phyloP scores from a whole-genome alignment of 768 basidiomycete species.

The Tylopilus intermedius region DNA sequence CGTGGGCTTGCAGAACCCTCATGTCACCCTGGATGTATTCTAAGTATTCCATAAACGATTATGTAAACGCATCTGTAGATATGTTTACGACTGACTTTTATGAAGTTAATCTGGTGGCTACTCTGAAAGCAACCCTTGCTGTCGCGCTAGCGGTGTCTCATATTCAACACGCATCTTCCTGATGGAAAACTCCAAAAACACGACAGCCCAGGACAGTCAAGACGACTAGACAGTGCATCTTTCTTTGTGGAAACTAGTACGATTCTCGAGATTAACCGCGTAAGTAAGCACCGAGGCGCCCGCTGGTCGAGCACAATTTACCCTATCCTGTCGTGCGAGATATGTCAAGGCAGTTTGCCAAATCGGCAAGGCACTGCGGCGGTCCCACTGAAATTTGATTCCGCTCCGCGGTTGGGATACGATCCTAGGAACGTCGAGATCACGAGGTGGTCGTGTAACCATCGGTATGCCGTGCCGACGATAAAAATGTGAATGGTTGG shows the following conservation, averaged over 20 bases:
- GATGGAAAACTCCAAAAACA: slow-evolving; percentile 13
- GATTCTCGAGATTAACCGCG: slow-evolving; percentile 18
- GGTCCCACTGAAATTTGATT: slow-evolving; percentile 6
- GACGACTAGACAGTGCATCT: slow-evolving; percentile 15
- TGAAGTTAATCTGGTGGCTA: slow-evolving; percentile 13
- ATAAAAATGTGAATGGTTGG: slow-evolving; percentile 12
- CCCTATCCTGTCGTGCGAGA: background rate
- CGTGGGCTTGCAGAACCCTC: slow-evolving; percentile 1
- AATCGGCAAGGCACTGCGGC: slow-evolving; percentile 1
- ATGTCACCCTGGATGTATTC: slow-evolving; percentile 6
- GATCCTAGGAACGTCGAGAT: slow-evolving; percentile 1
- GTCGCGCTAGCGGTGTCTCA: slow-evolving; percentile 9
- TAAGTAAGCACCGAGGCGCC: slow-evolving; percentile 6
- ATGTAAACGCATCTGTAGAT: slow-evolving; percentile 15
- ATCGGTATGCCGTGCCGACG: slow-evolving; percentile 24
- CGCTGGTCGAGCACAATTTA: background rate
- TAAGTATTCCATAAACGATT: slow-evolving; percentile 24
- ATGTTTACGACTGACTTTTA: slow-evolving; percentile 14
- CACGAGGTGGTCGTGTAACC: slow-evolving; percentile 7
- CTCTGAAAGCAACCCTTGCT: slow-evolving; percentile 6
- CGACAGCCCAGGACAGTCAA: slow-evolving; percentile 17
- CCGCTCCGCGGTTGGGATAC: slow-evolving; percentile 10
- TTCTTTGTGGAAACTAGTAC: slow-evolving; percentile 9
- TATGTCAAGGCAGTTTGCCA: slow-evolving; percentile 2
- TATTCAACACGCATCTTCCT: slow-evolving; percentile 18